A percentile compares a stretch with the other conserved stretches of the same genome.
Evolutionary conservation across 306 rosid genomes (phyloP).

Genomic region (Vachellia collinsii): DNA sequence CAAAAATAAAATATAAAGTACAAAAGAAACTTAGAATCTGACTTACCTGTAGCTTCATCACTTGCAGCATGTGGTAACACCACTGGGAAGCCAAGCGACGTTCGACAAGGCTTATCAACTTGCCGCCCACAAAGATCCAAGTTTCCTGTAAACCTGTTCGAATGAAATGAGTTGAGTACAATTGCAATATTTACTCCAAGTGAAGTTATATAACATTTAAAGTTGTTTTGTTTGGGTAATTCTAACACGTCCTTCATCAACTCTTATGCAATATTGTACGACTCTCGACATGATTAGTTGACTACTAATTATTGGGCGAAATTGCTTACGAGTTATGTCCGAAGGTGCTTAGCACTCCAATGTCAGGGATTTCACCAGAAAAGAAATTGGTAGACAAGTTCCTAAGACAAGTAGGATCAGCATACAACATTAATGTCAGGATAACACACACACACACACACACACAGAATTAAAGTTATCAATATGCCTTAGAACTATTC

Average conservation of each 20-base stretch:
- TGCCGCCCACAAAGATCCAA: conserved; percentile 94
- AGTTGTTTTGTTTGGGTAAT: not conserved
- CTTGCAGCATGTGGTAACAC: conserved; percentile 89
- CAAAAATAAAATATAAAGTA: conserved; percentile 14
- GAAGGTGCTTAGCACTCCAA: conserved; percentile 89
- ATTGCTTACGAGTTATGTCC: conserved; percentile 72
- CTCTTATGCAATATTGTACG: not conserved
- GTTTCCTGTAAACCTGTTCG: conserved; percentile 76
- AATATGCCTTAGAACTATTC: conserved; percentile 6
- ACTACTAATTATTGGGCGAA: not conserved
- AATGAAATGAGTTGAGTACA: conserved; percentile 20
- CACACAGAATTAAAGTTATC: not conserved
- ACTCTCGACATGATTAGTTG: not conserved
- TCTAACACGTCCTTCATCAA: not conserved
- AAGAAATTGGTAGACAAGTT: conserved; percentile 92
- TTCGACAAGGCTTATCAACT: conserved; percentile 78
- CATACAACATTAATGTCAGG: conserved; percentile 5
- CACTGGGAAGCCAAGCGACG: conserved; percentile 94
- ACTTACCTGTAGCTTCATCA: conserved; percentile 87
- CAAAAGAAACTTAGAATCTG: conserved; percentile 21
- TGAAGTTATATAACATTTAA: not conserved
- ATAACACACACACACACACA: not conserved
- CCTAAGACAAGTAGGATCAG: conserved; percentile 54
- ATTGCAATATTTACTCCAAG: not conserved
- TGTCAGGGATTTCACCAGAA: conserved; percentile 91